Evolutionary conservation across 805 yeast species (phyloP).

Genomic region (Suhomyces vadensis): DNA sequence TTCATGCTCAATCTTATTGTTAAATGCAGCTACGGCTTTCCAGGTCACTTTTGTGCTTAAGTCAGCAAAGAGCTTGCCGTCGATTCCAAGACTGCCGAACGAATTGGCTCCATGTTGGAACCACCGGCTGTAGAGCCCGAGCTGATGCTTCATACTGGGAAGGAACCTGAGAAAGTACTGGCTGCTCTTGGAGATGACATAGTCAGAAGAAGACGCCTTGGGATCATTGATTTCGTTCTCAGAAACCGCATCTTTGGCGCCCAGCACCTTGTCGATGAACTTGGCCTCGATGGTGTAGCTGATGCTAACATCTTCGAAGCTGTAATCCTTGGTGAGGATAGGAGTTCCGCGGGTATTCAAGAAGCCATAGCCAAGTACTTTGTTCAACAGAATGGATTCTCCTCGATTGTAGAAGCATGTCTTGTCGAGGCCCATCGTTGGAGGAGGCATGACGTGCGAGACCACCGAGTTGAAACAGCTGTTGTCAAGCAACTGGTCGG

Average conservation of each 20-base stretch:
- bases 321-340: conserved; percentile 48
- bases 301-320: conserved; percentile 46
- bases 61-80: conserved; percentile 32
- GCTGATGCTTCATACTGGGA: conserved; percentile 36
- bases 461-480: conserved; percentile 47
- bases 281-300: conserved; percentile 56
- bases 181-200: conserved; percentile 35
- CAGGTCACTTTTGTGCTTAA: conserved; percentile 32
- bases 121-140: conserved; percentile 27
- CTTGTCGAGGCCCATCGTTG: conserved; percentile 42
- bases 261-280: conserved; percentile 49
- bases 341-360: conserved; percentile 53
- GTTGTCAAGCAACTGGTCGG: conserved; percentile 52
- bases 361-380: conserved; percentile 57
- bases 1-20: conserved; percentile 36
- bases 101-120: conserved; percentile 29
- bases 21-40: conserved; percentile 30
- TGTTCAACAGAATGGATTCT: conserved; percentile 34
- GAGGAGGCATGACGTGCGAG: conserved; percentile 45
- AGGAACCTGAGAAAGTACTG: conserved; percentile 42
- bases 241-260: conserved; percentile 29
- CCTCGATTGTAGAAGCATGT: conserved; percentile 39
- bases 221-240: conserved; percentile 41
- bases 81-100: conserved; percentile 33
- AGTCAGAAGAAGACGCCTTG: conserved; percentile 27